Evolutionary conservation across 352 stramenopile species (phyloP), one percentile per base, ranked within the genome.

Genomic region (Bremia lactucae): DNA sequence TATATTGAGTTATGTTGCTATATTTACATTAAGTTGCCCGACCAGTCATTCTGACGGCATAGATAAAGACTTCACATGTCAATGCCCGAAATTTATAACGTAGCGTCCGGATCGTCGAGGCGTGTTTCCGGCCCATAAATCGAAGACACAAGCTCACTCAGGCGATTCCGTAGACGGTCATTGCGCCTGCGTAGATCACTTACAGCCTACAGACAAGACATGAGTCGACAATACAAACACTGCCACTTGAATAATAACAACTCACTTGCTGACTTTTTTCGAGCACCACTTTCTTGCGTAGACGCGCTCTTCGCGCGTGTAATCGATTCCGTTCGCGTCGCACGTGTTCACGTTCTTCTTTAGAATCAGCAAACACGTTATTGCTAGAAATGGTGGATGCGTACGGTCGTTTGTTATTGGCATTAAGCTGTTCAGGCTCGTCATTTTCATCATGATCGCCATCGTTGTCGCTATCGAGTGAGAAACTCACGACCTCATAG

Each of bases 241-340:
- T 25, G 9, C 25, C 3, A 29, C 28, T n/a, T 6, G 29, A 11
- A 33, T 13, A 2, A 3, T 21, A 24, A 38, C 1, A 4, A 35
- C 21, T 29, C 49, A 84, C 71, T 67, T 87, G 64, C 36, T 83
- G 74, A 42, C 67, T 84, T 39, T 73, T 79, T 55, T 85, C 75
- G 11, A 87, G 68, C 40, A 87, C 69, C 52, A 85, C 59, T 59
- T 87, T 87, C 65, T 85, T 87, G 47, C 75, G 75, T 16, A 85
- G 65, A 22, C 72, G 75, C 28, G 75, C 75, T 36, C 75, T 68
- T 37, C 75, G 69, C 16, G 75, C 75, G 52, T 87, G 75, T 35
- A 87, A 56, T 3, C 75, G 65, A 59, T 87, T 87, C 15, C 75
- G 72, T 40, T 87, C 75, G 19, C 75, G 72, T 24, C 75, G 69